These are phyloP conservation scores for Rhizophagus prolifer DNA, from an alignment of 192 early-diverging fungal species.

Conservation along the genomic window DNA sequence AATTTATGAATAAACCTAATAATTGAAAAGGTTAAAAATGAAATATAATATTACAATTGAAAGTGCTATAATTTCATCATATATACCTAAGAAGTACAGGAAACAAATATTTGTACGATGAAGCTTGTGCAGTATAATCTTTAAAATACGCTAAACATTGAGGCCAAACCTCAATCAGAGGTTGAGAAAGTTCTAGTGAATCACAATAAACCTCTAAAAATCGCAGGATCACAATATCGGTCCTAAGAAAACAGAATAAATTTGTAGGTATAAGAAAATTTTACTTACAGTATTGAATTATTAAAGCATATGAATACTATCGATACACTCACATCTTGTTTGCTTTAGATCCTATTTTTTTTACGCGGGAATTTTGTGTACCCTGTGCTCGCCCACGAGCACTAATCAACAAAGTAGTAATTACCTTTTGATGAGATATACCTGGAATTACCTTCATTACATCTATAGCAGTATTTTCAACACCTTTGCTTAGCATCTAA, in stretches of 20 bases:
- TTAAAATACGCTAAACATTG: slow-evolving; percentile 56
- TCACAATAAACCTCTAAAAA: slow-evolving; percentile 66
- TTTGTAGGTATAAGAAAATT: background rate
- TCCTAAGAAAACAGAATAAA: slow-evolving; percentile 40
- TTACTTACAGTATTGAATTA: too few species aligned
- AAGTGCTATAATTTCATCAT: background rate
- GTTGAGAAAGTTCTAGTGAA: slow-evolving; percentile 42
- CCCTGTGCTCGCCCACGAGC: slow-evolving; percentile 47
- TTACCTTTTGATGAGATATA: slow-evolving; percentile 35
- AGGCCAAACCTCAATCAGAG: slow-evolving; percentile 61
- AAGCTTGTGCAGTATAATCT: slow-evolving; percentile 59
- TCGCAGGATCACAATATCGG: slow-evolving; percentile 61
- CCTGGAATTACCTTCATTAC: slow-evolving; percentile 37
- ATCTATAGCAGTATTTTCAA: slow-evolving; percentile 39
- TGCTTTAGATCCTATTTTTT: slow-evolving; percentile 41
- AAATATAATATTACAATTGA: background rate
- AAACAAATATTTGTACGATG: slow-evolving; percentile 60
- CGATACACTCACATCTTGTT: slow-evolving; percentile 55
- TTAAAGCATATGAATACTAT: background rate
- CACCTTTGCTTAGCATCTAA: background rate
- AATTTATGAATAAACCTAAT: slow-evolving; percentile 56
- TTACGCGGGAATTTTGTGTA: slow-evolving; percentile 36
- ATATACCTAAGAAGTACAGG: slow-evolving; percentile 52
- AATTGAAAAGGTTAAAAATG: background rate
- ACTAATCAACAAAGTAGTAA: slow-evolving; percentile 45